phyloP scores from a whole-genome alignment of 768 basidiomycete genomes.

The Leucosporidium creatinivorum region DNA sequence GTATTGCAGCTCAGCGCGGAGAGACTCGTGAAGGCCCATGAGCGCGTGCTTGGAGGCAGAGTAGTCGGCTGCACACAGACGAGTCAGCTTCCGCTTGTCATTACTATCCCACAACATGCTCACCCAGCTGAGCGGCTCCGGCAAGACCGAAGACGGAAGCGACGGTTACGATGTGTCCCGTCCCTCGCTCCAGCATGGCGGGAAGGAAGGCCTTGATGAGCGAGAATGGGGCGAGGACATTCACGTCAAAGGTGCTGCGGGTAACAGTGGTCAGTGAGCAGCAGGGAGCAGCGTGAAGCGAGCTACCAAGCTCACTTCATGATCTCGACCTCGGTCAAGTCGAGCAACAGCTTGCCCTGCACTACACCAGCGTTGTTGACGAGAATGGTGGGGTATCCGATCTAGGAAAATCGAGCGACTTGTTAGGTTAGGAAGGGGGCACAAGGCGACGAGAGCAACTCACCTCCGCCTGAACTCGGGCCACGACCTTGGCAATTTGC shows the following conservation, averaged over 20 bases:
- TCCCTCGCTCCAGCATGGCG: conserved; percentile 63
- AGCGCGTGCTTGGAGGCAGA: conserved; percentile 83
- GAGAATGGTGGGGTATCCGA: conserved; percentile 55
- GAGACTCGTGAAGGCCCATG: conserved; percentile 66
- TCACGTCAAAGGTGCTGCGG: conserved; percentile 75
- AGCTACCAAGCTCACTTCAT: conserved; percentile 53
- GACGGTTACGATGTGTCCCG: conserved; percentile 79
- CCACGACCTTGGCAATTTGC: background rate
- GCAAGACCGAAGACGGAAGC: conserved; percentile 64
- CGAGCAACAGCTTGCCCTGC: conserved; percentile 77
- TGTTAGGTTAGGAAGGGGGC: too few species aligned
- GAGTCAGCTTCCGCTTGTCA: conserved; percentile 3
- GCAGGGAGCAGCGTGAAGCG: background rate
- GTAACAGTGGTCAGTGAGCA: background rate
- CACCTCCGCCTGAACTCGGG: background rate
- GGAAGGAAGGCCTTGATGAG: conserved; percentile 86
- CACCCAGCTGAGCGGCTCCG: background rate
- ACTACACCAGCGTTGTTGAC: conserved; percentile 93
- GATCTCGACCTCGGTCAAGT: conserved; percentile 68
- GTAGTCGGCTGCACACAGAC: conserved; percentile 62
- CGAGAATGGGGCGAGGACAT: conserved; percentile 83
- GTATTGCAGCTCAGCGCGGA: conserved; percentile 79
- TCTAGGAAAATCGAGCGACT: conserved; percentile 1
- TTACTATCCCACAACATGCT: background rate
- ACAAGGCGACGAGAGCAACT: background rate